Conservation (phyloP, 2,329 filamentous ascomycete genomes). For the Epichloe hybrida region DNA sequence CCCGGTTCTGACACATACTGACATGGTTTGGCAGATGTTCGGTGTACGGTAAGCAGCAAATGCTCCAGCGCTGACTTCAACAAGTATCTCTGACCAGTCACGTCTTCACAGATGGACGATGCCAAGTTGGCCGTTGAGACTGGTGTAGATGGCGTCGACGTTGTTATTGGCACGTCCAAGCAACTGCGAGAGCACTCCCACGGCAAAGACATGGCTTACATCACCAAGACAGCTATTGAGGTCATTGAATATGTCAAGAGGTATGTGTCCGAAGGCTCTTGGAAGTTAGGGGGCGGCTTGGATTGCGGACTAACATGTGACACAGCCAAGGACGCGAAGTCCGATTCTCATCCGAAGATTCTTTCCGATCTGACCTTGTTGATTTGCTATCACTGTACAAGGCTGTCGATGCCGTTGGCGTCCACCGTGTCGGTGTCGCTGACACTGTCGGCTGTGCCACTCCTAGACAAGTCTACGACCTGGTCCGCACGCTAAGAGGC, state of each 20-base stretch:
- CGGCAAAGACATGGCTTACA: conserved; percentile 80
- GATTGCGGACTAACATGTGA: not conserved
- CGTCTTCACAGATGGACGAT: conserved; percentile 20
- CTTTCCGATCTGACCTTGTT: conserved; percentile 57
- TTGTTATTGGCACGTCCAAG: conserved; percentile 60
- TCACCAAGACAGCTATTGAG: conserved; percentile 42
- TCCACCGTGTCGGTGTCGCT: conserved; percentile 78
- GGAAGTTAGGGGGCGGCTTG: no score
- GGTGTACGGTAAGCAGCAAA: conserved; percentile 10
- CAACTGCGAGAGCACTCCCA: conserved; percentile 77
- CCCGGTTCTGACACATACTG: conserved; percentile 33
- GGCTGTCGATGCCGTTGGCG: conserved; percentile 69
- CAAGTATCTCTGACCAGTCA: not conserved
- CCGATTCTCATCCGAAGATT: conserved; percentile 53
- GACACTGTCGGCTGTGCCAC: conserved; percentile 85
- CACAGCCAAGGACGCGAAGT: conserved; percentile 4
- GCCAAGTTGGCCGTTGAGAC: conserved; percentile 70
- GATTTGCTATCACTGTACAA: conserved; percentile 70
- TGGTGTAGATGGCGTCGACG: conserved; percentile 45
- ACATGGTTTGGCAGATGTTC: conserved; percentile 7
- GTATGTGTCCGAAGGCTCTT: not conserved
- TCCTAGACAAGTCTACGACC: conserved; percentile 78
- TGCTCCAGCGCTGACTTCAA: not conserved
- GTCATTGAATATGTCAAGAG: conserved; percentile 10
- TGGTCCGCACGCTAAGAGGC: conserved; percentile 62